phyloP scores from a whole-genome alignment of 495 filamentous ascomycete species.

The Amniculicola lignicola region DNA sequence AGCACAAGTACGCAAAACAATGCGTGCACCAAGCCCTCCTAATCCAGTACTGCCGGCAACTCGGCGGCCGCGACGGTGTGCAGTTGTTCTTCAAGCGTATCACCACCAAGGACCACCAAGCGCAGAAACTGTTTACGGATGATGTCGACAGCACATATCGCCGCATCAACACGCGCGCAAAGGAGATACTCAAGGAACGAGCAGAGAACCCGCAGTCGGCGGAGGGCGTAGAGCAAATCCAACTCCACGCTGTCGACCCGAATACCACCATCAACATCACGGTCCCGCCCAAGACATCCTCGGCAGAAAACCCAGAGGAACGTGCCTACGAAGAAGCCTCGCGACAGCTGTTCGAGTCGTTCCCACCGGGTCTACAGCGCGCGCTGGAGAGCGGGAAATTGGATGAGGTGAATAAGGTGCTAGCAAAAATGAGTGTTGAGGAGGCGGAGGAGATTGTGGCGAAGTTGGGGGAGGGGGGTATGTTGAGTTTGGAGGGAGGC shows the following conservation, averaged over 20 bases:
- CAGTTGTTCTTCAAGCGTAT: constrained; percentile 92
- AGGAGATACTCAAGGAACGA: constrained; percentile 70
- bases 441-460: constrained; percentile 90
- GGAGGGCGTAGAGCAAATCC: constrained; percentile 89
- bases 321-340: constrained; percentile 64
- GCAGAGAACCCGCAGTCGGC: constrained; percentile 57
- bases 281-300: constrained; percentile 54
- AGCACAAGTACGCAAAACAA: constrained; percentile 72
- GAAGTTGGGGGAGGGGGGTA: constrained; percentile 78
- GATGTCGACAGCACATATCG: constrained; percentile 85
- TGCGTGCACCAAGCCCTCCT: constrained; percentile 93
- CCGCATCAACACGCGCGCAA: constrained; percentile 71
- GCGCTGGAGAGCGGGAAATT: constrained; percentile 81
- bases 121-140: constrained; percentile 85
- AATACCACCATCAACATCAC: constrained; percentile 88
- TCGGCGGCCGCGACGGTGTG: constrained; percentile 86
- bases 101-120: constrained; percentile 86
- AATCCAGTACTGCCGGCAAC: constrained; percentile 86
- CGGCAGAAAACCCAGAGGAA: constrained; percentile 3
- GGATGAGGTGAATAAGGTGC: constrained; percentile 93
- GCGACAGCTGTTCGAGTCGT: constrained; percentile 76
- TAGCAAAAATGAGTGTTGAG: constrained; percentile 87
- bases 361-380: constrained; percentile 73
- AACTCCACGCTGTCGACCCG: constrained; percentile 92
- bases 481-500: constrained; percentile 86